Conservation (phyloP, 768 basidiomycete genomes). For the Rhizopogon sp. region DNA sequence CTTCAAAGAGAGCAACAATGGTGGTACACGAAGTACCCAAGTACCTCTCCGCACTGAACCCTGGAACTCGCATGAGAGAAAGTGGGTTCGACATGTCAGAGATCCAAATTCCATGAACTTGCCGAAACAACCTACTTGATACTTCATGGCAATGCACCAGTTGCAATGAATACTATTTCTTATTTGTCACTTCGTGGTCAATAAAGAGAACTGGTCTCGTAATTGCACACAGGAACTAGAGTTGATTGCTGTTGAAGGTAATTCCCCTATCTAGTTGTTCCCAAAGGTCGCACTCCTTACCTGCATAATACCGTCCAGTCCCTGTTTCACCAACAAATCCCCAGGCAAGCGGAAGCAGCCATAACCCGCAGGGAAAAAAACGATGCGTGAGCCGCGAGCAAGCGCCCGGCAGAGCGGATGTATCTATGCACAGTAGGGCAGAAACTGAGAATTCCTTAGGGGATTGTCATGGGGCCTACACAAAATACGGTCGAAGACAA, state of each 20-base stretch:
- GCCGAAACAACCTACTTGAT: conserved; percentile 54
- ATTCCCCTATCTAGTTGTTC: not conserved
- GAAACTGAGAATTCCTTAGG: conserved; percentile 54
- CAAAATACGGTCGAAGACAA: no score
- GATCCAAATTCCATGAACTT: not conserved
- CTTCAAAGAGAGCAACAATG: no score
- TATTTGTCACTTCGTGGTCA: conserved; percentile 38
- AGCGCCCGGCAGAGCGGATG: conserved; percentile 36
- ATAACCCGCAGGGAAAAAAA: conserved; percentile 75
- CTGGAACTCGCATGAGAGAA: conserved; percentile 34
- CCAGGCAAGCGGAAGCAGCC: conserved; percentile 76
- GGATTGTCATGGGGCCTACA: conserved; percentile 5
- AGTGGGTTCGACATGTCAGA: not conserved
- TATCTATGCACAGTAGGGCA: conserved; percentile 45
- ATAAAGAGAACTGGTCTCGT: conserved; percentile 51
- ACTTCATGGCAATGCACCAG: conserved; percentile 77
- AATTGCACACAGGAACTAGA: conserved; percentile 66
- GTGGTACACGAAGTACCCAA: conserved; percentile 68
- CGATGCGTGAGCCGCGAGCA: conserved; percentile 45
- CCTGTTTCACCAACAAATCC: conserved; percentile 38
- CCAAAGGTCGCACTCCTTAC: conserved; percentile 20
- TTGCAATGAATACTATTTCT: conserved; percentile 64
- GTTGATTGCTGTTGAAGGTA: conserved; percentile 29
- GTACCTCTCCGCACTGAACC: conserved; percentile 46
- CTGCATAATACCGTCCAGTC: conserved; percentile 43